These are phyloP conservation scores for Gymnopilus dilepis DNA, from an alignment of 768 basidiomycete genomes.

Conservation along the genomic window DNA sequence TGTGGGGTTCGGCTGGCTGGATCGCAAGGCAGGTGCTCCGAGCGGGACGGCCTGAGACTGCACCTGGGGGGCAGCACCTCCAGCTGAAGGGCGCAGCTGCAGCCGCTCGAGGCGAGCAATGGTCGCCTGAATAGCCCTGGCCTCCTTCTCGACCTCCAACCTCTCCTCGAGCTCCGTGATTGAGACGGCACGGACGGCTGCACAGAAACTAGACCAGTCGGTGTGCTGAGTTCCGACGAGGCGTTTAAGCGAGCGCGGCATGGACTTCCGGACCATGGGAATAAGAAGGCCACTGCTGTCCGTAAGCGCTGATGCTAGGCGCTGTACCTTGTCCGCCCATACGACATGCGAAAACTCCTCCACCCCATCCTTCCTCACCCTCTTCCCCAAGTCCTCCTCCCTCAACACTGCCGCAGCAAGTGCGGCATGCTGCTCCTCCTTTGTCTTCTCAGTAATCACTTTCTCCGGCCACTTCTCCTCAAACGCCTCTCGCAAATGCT, in stretches of 20 bases:
- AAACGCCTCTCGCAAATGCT: constrained; percentile 16
- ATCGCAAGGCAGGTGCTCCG: not conserved
- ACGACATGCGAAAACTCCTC: constrained; percentile 28
- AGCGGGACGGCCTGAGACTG: too few species aligned
- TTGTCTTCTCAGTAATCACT: constrained; percentile 15
- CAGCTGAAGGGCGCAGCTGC: too few species aligned
- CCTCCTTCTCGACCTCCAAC: constrained; percentile 11
- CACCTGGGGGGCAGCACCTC: too few species aligned
- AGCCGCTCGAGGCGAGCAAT: not conserved
- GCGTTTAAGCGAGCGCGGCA: constrained; percentile 13
- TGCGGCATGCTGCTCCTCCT: constrained; percentile 14
- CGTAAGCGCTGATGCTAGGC: constrained; percentile 17
- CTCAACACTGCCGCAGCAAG: constrained; percentile 16
- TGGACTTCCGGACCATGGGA: not conserved
- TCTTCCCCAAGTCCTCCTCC: constrained; percentile 22
- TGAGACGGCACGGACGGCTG: constrained; percentile 5
- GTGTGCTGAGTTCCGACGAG: constrained; percentile 3
- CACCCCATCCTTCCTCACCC: constrained; percentile 18
- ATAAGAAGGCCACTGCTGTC: constrained; percentile 24
- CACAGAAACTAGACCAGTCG: constrained; percentile 23
- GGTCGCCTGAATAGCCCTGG: not conserved
- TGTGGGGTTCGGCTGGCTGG: not conserved
- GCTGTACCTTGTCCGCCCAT: constrained; percentile 29
- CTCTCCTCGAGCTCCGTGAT: constrained; percentile 15
- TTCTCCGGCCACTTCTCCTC: constrained; percentile 23